Base-by-base conservation (phyloP, 2,329 filamentous ascomycete species). In the Epichloe coenophiala region DNA sequence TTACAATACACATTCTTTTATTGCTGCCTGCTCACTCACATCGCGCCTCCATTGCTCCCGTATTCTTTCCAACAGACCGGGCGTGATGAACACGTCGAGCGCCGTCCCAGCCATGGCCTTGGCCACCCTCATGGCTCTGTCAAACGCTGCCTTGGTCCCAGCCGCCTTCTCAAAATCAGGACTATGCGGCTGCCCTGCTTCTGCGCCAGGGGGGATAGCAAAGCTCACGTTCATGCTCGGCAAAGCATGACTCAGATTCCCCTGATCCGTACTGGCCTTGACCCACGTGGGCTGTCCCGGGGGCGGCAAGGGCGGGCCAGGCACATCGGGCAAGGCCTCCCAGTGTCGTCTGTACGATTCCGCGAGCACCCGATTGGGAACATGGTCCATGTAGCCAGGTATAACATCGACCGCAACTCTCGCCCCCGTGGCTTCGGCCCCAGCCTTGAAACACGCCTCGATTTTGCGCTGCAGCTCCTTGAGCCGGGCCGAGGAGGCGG, bases 241-340 rank as follows among this genome's bases (percentile, higher is more conserved):
- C 66, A 80, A 70, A 1, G 68, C 73, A 57, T 81, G 74, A 55
- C 73, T 78, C 49, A 81, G 62, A 54, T 82, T 71, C 0, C 0
- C 79, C 62, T 80, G 76, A 58, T 82, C 78, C 0, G 76, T 80
- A 55, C 74, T 78, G 4, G 77, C 77, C 47, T 49, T 49, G 31
- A 53, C 49, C 46, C 39, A 46, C 1, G 52, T 54, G 5, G 40
- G 27, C 57, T 67, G 70, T n/a, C 54, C 53, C 0, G 61, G 54
- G 54, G 68, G 70, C 48, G 19, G 59, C 41, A 57, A 63, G 39
- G 53, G 65, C 57, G 55, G 69, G 9, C 48, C 27, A 39, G 68
- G 66, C 37, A 45, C 57, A 59, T 70, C 76, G 15, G 49, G 49
- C 40, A 54, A 21, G 3, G 41, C 44, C 13, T 54, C 17, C 65